These are phyloP conservation scores for Aspergillus quadrilineatus DNA, from an alignment of 2,329 filamentous ascomycete genomes.

Conservation along the genomic window DNA sequence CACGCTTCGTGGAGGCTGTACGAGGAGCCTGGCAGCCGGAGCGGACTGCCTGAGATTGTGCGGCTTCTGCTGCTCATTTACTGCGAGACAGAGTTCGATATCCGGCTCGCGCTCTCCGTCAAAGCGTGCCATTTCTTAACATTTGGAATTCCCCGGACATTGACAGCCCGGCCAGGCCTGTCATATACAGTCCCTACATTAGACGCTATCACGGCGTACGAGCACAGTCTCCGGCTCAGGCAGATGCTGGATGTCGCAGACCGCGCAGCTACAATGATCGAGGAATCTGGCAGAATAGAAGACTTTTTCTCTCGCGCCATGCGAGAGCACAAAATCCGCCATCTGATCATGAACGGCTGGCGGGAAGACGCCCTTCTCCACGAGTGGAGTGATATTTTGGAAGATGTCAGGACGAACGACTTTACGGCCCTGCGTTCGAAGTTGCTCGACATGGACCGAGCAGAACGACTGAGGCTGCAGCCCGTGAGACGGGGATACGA, in stretches of 20 bases:
- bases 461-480: neutral
- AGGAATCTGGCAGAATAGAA: neutral
- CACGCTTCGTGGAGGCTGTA: constrained; percentile 9
- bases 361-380: neutral
- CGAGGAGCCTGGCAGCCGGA: constrained; percentile 9
- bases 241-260: constrained; percentile 7
- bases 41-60: constrained; percentile 10
- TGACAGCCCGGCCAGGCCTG: neutral
- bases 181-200: constrained; percentile 1
- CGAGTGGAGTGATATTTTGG: constrained; percentile 6
- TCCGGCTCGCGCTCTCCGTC: neutral
- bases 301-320: neutral
- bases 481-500: neutral
- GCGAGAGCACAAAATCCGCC: neutral
- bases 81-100: neutral
- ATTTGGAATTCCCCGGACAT: constrained; percentile 6
- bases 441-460: neutral
- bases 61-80: constrained; percentile 5
- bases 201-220: neutral
- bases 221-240: neutral
- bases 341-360: constrained; percentile 2
- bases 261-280: constrained; percentile 1
- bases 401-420: neutral
- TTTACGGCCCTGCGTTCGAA: constrained; percentile 2
- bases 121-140: constrained; percentile 7